These are phyloP conservation scores for Leucaena leucocephala DNA, from an alignment of 306 rosid species.

Conservation along the genomic window DNA sequence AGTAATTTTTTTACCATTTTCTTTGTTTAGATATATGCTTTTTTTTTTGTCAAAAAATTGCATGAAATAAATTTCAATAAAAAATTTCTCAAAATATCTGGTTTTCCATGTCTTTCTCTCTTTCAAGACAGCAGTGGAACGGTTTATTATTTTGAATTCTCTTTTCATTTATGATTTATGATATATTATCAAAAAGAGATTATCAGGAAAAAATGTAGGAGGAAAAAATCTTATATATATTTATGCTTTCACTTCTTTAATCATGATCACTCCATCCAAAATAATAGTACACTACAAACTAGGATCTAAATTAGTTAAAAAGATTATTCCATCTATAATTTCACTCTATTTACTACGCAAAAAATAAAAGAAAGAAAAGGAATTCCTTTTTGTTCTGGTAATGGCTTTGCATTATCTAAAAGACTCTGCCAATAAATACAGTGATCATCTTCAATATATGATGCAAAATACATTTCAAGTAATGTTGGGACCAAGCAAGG, in stretches of 20 bases:
- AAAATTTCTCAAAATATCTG: not conserved
- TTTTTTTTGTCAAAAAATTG: not conserved
- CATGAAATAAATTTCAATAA: not conserved
- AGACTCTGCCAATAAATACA: conserved; percentile 14
- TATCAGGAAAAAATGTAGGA: too few species aligned
- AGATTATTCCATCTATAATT: not conserved
- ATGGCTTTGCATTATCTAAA: conserved; percentile 21
- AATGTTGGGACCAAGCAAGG: not conserved
- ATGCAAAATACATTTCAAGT: conserved; percentile 37
- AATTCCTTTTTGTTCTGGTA: conserved; percentile 37
- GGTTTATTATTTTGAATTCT: too few species aligned
- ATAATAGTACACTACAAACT: not conserved
- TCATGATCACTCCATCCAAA: not conserved
- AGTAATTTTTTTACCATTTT: not conserved
- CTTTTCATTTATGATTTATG: too few species aligned
- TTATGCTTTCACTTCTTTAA: not conserved
- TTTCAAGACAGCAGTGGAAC: not conserved
- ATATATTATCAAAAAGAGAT: too few species aligned
- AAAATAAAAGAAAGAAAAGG: not conserved
- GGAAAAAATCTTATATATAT: not conserved
- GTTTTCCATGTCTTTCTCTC: not conserved
- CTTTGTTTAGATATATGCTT: not conserved
- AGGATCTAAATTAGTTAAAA: not conserved
- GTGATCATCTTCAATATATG: conserved; percentile 36
- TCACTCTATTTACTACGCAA: not conserved